Evolutionary conservation across 2,329 filamentous ascomycete species (phyloP), one percentile per base, ranked within the genome.

Genomic region (Aspergillus bombycis): DNA sequence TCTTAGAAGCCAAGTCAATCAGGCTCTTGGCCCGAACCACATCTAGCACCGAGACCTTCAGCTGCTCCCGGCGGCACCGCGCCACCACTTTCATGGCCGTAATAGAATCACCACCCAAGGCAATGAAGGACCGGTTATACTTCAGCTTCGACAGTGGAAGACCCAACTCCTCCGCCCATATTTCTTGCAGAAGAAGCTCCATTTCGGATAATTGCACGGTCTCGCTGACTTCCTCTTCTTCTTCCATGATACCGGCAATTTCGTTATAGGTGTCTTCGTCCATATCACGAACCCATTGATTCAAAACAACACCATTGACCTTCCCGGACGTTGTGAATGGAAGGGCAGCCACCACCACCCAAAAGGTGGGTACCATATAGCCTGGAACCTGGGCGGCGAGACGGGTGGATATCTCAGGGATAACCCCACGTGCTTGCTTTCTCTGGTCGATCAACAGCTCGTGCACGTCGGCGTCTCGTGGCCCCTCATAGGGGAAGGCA

Each of bases 91-190:
- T 57, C 65, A 66, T 64, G 21, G 61, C 65, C 21, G 63, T 57
- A 43, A 66, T 65, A n/a, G 65, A 67, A 41, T 65, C 65, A n/a
- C 65, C 65, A 6, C 65, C 65, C 4, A 48, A 85, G 85, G 57
- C 79, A 72, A 3, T 78, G 72, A 36, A 81, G 76, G 50, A 68
- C 36, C 36, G 83, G 82, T 0, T 83, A 82, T 10, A 82, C 81
- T 11, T 81, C 82, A 68, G 88, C 84, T 14, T 56, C 46, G 14
- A 11, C 55, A 14, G 23, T n/a, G 1, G 63, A 45, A 71, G 85
- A 88, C 0, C 86, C 85, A 64, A 55, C 46, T 71, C 67, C 56
- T 61, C 60, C 3, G 57, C 64, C 62, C 64, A 65, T 26, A 65
- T 59, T 7, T 61, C 23, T 32, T 53, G 60, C 14, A 67, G 23